These are phyloP conservation scores for Cyberlindnera japonica DNA, from an alignment of 805 yeast species.

Conservation along the genomic window DNA sequence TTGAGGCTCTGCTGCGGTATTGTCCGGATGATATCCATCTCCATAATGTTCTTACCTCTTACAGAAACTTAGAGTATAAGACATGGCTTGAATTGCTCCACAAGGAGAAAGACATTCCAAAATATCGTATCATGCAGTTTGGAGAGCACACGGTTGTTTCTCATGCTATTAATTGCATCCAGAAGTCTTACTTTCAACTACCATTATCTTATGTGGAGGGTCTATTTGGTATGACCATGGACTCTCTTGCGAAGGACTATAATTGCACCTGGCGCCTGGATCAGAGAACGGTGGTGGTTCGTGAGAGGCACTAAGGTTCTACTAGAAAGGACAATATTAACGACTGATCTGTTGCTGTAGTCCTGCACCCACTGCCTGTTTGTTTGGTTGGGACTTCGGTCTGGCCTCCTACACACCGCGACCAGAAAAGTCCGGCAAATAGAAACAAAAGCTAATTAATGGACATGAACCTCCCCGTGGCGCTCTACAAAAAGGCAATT, in stretches of 20 bases:
- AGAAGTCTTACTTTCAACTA: slow-evolving; percentile 37
- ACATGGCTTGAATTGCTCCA: slow-evolving; percentile 31
- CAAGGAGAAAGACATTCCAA: slow-evolving; percentile 14
- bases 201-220: slow-evolving; percentile 15
- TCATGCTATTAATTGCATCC: slow-evolving; percentile 33
- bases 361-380: too few species aligned
- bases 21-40: slow-evolving; percentile 31
- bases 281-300: slow-evolving; percentile 14
- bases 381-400: too few species aligned
- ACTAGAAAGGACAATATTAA: too few species aligned
- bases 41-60: slow-evolving; percentile 30
- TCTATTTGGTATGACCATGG: slow-evolving; percentile 12
- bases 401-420: too few species aligned
- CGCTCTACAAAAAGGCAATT: too few species aligned
- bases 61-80: slow-evolving; percentile 31
- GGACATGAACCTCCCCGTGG: too few species aligned
- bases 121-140: slow-evolving; percentile 37
- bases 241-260: slow-evolving; percentile 3
- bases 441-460: too few species aligned
- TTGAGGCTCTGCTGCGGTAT: slow-evolving; percentile 28
- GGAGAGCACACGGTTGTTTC: slow-evolving; percentile 35
- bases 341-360: too few species aligned
- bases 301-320: slow-evolving; percentile 6
- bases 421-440: too few species aligned
- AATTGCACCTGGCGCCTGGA: slow-evolving; percentile 17